phyloP scores from a whole-genome alignment of 1,139 yeast genomes.

The Scheffersomyces illinoinensis region DNA sequence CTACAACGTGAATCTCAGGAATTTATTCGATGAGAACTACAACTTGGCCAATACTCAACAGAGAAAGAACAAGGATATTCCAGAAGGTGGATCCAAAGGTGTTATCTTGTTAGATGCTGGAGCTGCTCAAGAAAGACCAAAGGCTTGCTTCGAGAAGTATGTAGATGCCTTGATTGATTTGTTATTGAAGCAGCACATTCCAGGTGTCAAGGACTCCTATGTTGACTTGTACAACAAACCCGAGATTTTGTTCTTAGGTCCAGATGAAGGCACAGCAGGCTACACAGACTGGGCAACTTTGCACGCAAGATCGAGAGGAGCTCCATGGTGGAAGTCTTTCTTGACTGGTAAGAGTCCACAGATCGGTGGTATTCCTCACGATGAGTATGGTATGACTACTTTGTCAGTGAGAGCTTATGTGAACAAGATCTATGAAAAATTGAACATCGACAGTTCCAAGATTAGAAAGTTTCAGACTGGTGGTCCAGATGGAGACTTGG shows the following conservation, averaged over 20 bases:
- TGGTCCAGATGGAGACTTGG: constrained; percentile 98
- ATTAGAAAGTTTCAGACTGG: constrained; percentile 92
- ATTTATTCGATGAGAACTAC: constrained; percentile 93
- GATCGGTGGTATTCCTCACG: constrained; percentile 98
- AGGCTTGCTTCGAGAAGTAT: constrained; percentile 87
- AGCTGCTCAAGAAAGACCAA: constrained; percentile 78
- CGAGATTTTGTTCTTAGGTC: constrained; percentile 95
- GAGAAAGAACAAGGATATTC: constrained; percentile 95
- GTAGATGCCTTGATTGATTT: constrained; percentile 89
- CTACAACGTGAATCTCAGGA: constrained; percentile 81
- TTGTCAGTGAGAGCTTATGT: constrained; percentile 92
- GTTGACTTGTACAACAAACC: constrained; percentile 82
- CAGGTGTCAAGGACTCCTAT: constrained; percentile 80
- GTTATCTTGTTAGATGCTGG: constrained; percentile 85
- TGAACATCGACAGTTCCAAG: constrained; percentile 54
- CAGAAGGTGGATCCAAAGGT: constrained; percentile 99
- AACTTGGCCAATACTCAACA: constrained; percentile 96
- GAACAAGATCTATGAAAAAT: constrained; percentile 82
- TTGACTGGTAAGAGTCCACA: constrained; percentile 93
- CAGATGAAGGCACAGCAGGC: constrained; percentile 97
- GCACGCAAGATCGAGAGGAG: constrained; percentile 91
- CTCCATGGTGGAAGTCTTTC: constrained; percentile 99
- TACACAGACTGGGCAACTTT: constrained; percentile 98
- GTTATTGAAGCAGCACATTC: constrained; percentile 69
- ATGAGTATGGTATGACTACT: constrained; percentile 97